These are phyloP conservation scores for Ajuga reptans DNA, from an alignment of 305 asterid genomes.

Conservation along the genomic window DNA sequence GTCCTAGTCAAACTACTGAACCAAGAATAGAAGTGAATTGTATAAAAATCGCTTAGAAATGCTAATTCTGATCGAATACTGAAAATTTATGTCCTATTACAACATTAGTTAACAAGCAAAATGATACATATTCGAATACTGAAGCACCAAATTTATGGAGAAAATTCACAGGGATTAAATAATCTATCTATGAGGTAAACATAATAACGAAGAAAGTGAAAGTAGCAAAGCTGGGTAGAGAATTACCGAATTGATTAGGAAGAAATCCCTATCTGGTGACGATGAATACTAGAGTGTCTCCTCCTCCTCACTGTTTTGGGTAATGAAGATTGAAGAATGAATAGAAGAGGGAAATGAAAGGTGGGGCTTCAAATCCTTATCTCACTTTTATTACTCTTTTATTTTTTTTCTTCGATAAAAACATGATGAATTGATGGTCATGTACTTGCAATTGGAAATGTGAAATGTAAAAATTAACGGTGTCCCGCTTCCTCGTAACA, in stretches of 20 bases:
- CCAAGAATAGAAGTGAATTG: neutral
- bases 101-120: neutral
- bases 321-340: neutral
- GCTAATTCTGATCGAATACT: neutral
- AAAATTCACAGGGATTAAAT: neutral
- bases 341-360: conserved; percentile 11
- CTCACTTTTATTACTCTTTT: neutral
- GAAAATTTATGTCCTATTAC: neutral
- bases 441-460: too few relatives aligned
- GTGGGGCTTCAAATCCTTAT: conserved; percentile 24
- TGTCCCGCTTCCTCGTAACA: too few relatives aligned
- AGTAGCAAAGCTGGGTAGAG: neutral
- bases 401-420: too few relatives aligned
- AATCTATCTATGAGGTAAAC: neutral
- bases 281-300: neutral
- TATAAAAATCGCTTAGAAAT: neutral
- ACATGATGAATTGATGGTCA: too few relatives aligned
- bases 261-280: neutral
- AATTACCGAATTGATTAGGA: neutral
- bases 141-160: neutral
- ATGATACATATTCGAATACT: neutral
- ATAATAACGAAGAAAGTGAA: neutral
- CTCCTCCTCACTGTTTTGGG: neutral
- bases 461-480: too few relatives aligned
- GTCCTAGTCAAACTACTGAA: neutral